Percentiles rank a stretch among this genome's conserved stretches.
Conservation (phyloP, 352 stramenopile genomes). For the Phytophthora melonis region DNA sequence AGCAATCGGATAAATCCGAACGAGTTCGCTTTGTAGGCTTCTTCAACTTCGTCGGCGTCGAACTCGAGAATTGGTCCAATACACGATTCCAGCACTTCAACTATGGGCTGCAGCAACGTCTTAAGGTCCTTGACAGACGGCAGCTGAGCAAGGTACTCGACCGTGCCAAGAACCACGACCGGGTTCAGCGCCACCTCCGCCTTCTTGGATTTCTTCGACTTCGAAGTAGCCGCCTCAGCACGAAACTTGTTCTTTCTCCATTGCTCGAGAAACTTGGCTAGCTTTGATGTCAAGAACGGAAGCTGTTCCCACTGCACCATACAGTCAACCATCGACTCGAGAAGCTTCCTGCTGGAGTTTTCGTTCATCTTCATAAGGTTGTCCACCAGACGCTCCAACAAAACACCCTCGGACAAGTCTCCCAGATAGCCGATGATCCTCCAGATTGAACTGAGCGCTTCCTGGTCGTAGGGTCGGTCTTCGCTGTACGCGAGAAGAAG, state of each 20-base stretch:
- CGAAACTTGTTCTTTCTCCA: conserved; percentile 66
- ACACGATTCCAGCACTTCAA: conserved; percentile 49
- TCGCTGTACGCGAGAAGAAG: conserved; percentile 74
- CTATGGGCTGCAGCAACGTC: conserved; percentile 57
- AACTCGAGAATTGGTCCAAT: conserved; percentile 59
- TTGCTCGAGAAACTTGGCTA: conserved; percentile 65
- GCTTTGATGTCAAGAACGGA: conserved; percentile 65
- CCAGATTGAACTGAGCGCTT: conserved; percentile 80
- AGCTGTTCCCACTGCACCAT: conserved; percentile 82
- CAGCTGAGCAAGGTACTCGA: conserved; percentile 74
- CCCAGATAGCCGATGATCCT: conserved; percentile 77
- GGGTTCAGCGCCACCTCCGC: conserved; percentile 50
- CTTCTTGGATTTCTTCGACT: conserved; percentile 52
- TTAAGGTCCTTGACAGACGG: conserved; percentile 56
- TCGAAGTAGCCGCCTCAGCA: conserved; percentile 20
- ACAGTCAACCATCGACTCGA: conserved; percentile 85
- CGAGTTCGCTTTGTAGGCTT: conserved; percentile 57
- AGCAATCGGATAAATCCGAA: conserved; percentile 74
- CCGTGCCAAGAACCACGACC: conserved; percentile 66
- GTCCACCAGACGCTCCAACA: conserved; percentile 69
- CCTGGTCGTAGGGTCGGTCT: conserved; percentile 65
- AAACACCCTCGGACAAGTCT: conserved; percentile 61
- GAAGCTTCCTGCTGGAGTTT: conserved; percentile 71
- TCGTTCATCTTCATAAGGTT: conserved; percentile 82
- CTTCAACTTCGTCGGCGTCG: conserved; percentile 47